Conservation (phyloP, 805 yeast genomes). For the Wickerhamomyces chambardii region DNA sequence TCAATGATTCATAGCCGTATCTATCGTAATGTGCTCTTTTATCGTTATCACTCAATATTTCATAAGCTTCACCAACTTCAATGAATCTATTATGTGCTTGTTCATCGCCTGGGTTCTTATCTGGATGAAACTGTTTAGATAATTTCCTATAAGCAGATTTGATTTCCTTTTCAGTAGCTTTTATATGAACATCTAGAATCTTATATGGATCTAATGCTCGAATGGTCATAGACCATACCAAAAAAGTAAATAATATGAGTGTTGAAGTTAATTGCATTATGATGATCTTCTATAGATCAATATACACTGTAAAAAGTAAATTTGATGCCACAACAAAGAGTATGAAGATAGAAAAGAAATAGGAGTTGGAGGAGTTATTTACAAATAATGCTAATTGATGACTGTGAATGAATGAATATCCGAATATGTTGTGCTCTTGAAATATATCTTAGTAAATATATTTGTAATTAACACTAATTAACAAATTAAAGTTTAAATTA, state of each 20-base stretch:
- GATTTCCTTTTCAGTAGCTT: constrained; percentile 74
- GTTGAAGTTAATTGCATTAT: not conserved
- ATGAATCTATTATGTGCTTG: constrained; percentile 81
- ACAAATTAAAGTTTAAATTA: not conserved
- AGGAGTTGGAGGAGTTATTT: too few species aligned
- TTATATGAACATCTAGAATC: constrained; percentile 59
- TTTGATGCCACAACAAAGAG: too few species aligned
- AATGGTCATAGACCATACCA: not conserved
- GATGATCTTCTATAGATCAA: not conserved
- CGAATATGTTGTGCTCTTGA: too few species aligned
- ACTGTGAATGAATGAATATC: too few species aligned
- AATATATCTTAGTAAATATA: too few species aligned
- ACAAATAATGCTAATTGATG: too few species aligned
- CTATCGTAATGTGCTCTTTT: constrained; percentile 63
- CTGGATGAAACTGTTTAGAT: constrained; percentile 88
- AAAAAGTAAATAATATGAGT: not conserved
- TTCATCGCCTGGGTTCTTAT: constrained; percentile 78
- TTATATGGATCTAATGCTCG: constrained; percentile 36
- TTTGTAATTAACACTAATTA: too few species aligned
- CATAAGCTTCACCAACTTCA: constrained; percentile 91
- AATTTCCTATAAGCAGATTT: constrained; percentile 77
- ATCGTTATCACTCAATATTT: constrained; percentile 64
- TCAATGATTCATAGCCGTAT: constrained; percentile 69
- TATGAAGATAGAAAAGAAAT: too few species aligned
- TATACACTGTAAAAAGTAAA: too few species aligned